Base-by-base conservation (phyloP, 1,139 yeast genomes). In the Yamadazyma taylorii region DNA sequence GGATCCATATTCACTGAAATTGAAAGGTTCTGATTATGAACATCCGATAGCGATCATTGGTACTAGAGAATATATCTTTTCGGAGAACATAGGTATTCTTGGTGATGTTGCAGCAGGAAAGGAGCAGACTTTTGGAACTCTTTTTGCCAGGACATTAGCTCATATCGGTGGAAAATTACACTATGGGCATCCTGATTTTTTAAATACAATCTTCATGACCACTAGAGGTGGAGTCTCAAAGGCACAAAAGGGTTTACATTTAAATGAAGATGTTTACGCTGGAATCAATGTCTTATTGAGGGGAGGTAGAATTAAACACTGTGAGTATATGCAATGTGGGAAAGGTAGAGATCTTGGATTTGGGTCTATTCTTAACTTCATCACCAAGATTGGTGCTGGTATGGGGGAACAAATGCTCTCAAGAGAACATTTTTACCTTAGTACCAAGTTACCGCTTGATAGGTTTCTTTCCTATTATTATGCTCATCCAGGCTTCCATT, bases 81-180 rank as follows among this genome's bases (percentile, higher is more conserved):
- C 79, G 0, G 80, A 75, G 46, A 75, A 75, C 47, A 66, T 72
- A 37, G 80, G 81, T 3, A 66, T 75, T 16, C 54, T 75, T 28
- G 80, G 80, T 6, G 81, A 75, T 51, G 69, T 75, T 34, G 80
- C 81, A 0, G 80, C 80, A 7, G 79, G 79, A 4, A 75, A 75
- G 42, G 81, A 75, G 46, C 80, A 75, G 55, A 75, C 80, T 1
- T 75, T 75, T 56, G 80, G 80, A 8, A 75, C 80, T 0, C 58
- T 75, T 33, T 75, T 73, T 56, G 78, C 80, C 0, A 58, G 81
- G 52, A 75, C 81, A 0, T 58, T 75, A 35, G 79, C 79, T 3
- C 75, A 73, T 43, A 69, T 75, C 41, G 80, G 79, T 1, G 80
- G 79, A 1, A 75, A 75, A 43, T 55, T 75, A 21, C 81, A 75